Evolutionary conservation across 164 flowering plant genomes (phyloP).

Genomic region (Vitis rotundifolia): DNA sequence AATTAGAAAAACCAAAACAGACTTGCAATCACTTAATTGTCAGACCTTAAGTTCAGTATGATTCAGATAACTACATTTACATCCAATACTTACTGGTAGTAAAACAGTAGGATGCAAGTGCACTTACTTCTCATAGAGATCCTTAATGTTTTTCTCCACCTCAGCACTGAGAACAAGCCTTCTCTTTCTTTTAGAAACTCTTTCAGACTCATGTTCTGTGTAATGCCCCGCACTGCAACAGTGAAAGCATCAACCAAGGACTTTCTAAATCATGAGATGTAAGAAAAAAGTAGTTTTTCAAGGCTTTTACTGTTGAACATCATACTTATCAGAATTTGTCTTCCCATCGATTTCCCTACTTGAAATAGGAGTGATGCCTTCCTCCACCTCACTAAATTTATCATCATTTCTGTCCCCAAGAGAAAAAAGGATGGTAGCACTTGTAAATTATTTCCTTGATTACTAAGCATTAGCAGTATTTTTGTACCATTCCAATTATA

Average conservation of each 20-base stretch:
- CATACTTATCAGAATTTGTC: slow-evolving; percentile 23
- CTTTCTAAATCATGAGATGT: not conserved
- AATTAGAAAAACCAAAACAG: too few relatives aligned
- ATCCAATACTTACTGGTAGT: too few relatives aligned
- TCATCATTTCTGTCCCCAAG: slow-evolving; percentile 1
- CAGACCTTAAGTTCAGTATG: too few relatives aligned
- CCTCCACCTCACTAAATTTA: slow-evolving; percentile 16
- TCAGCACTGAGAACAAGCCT: slow-evolving; percentile 51
- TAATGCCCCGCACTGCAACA: slow-evolving; percentile 41
- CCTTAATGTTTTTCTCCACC: slow-evolving; percentile 48
- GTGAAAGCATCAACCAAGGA: slow-evolving; percentile 12
- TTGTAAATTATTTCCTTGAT: too few relatives aligned
- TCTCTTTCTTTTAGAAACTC: slow-evolving; percentile 42
- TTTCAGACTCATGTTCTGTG: slow-evolving; percentile 27
- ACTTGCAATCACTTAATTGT: too few relatives aligned
- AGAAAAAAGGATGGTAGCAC: not conserved
- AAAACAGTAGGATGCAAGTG: slow-evolving; percentile 5
- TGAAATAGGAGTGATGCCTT: slow-evolving; percentile 18
- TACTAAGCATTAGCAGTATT: too few relatives aligned
- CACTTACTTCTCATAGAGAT: slow-evolving; percentile 74
- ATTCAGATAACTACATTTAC: not conserved
- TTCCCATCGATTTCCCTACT: slow-evolving; percentile 16
- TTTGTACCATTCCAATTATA: too few relatives aligned
- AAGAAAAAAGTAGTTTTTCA: not conserved
- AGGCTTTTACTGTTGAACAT: slow-evolving; percentile 5